These are phyloP conservation scores for Ganoderma leucocontextum DNA, from an alignment of 1,284 basidiomycete genomes.

Conservation along the genomic window DNA sequence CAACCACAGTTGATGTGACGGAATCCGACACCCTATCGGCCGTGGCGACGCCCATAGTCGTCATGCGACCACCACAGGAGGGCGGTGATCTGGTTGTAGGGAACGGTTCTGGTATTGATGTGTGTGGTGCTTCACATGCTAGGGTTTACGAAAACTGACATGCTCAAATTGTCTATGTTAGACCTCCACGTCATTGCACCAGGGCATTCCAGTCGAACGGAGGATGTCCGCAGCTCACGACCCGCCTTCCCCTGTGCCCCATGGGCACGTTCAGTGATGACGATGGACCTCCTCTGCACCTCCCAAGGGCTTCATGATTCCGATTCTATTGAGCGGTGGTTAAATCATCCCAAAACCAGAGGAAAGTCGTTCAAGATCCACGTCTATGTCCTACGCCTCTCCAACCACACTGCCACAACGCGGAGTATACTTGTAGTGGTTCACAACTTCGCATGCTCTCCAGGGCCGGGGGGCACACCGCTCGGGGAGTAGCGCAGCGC, in stretches of 20 bases:
- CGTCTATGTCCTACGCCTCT: neutral
- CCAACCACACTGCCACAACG: neutral
- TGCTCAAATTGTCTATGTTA: neutral
- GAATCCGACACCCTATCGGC: neutral
- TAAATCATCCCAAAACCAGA: neutral
- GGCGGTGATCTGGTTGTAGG: neutral
- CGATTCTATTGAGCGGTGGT: neutral
- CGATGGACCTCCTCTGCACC: neutral
- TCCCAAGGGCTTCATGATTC: neutral
- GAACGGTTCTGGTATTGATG: neutral
- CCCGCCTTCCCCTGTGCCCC: neutral
- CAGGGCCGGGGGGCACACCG: constrained; percentile 46
- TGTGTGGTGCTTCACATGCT: neutral
- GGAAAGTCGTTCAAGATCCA: neutral
- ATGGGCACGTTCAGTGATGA: neutral
- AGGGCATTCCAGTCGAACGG: neutral
- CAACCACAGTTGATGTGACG: neutral
- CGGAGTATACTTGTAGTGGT: neutral
- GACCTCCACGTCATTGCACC: neutral
- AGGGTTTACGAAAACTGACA: neutral
- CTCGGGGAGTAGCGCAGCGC: constrained; percentile 49
- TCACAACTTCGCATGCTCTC: constrained; percentile 52
- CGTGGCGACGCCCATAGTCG: neutral
- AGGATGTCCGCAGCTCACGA: neutral
- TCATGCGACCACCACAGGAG: neutral